phyloP scores from a whole-genome alignment of 345 rosid species.

The Boechera retrofracta region DNA sequence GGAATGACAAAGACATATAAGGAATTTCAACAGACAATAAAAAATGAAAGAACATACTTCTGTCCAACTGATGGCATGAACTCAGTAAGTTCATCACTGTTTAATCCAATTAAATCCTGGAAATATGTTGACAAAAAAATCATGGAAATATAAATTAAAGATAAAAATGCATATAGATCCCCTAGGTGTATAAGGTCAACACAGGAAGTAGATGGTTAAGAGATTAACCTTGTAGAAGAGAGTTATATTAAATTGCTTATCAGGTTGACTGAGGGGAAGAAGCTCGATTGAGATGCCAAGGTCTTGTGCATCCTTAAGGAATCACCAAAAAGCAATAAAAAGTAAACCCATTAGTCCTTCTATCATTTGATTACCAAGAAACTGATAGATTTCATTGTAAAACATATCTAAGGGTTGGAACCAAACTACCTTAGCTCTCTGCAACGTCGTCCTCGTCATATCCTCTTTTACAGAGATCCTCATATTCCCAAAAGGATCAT shows the following conservation, averaged over 20 bases:
- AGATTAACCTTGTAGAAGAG: constrained; percentile 51
- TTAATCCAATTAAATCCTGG: constrained; percentile 86
- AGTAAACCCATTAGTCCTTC: constrained; percentile 2
- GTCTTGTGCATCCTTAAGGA: constrained; percentile 89
- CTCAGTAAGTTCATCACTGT: constrained; percentile 61
- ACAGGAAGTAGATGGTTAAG: constrained; percentile 33
- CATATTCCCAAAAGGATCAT: constrained; percentile 87
- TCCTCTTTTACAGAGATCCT: constrained; percentile 76
- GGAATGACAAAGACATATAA: constrained; percentile 12
- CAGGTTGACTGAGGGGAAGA: constrained; percentile 70
- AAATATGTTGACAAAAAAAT: constrained; percentile 45
- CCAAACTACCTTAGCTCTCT: constrained; percentile 82
- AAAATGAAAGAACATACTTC: constrained; percentile 53
- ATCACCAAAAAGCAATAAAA: constrained; percentile 30
- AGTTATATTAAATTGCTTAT: constrained; percentile 70
- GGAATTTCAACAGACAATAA: background rate
- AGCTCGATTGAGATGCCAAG: constrained; percentile 93
- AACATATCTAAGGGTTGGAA: background rate
- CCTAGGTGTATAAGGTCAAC: constrained; percentile 18
- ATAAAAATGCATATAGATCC: constrained; percentile 3
- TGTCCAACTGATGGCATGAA: constrained; percentile 70
- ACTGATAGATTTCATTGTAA: constrained; percentile 10
- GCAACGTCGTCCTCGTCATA: constrained; percentile 89
- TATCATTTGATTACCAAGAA: constrained; percentile 15
- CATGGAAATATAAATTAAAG: constrained; percentile 49